Evolutionary conservation across 805 yeast species (phyloP).

Genomic region (Saccharomycopsis synnaedendra): DNA sequence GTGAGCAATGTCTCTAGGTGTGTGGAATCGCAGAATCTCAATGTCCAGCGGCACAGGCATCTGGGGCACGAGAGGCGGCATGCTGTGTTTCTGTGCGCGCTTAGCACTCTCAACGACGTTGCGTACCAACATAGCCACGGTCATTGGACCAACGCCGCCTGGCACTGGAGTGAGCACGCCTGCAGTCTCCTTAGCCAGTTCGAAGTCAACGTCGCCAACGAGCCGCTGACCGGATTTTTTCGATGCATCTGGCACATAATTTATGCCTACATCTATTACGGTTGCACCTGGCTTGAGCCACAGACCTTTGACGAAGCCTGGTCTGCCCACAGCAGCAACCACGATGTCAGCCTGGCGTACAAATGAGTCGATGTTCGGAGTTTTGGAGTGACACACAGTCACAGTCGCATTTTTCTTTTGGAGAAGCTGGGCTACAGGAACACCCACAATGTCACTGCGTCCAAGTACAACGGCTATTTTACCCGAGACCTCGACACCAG

Average conservation of each 20-base stretch:
- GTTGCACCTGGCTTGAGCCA: constrained; percentile 80
- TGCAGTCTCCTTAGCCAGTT: constrained; percentile 49
- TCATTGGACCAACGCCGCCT: constrained; percentile 99
- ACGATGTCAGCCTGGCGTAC: constrained; percentile 73
- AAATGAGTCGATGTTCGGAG: constrained; percentile 45
- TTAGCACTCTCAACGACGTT: constrained; percentile 78
- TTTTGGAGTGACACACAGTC: constrained; percentile 71
- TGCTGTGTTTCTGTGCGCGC: constrained; percentile 30
- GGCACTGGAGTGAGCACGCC: constrained; percentile 89
- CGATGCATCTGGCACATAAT: constrained; percentile 66
- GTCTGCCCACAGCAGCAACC: constrained; percentile 84
- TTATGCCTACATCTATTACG: constrained; percentile 92
- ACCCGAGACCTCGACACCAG: constrained; percentile 61
- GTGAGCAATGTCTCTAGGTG: constrained; percentile 67
- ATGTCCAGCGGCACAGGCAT: constrained; percentile 84
- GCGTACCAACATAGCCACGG: constrained; percentile 88
- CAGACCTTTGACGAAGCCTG: constrained; percentile 76
- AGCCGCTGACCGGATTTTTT: constrained; percentile 70
- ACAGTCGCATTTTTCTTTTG: constrained; percentile 70
- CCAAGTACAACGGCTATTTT: constrained; percentile 86
- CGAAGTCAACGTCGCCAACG: constrained; percentile 94
- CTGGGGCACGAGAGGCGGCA: constrained; percentile 19
- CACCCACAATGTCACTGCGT: constrained; percentile 92
- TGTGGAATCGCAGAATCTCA: constrained; percentile 80
- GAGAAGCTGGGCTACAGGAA: constrained; percentile 80